phyloP scores from a whole-genome alignment of 2,329 filamentous ascomycete genomes.

The Elsinoe australis region DNA sequence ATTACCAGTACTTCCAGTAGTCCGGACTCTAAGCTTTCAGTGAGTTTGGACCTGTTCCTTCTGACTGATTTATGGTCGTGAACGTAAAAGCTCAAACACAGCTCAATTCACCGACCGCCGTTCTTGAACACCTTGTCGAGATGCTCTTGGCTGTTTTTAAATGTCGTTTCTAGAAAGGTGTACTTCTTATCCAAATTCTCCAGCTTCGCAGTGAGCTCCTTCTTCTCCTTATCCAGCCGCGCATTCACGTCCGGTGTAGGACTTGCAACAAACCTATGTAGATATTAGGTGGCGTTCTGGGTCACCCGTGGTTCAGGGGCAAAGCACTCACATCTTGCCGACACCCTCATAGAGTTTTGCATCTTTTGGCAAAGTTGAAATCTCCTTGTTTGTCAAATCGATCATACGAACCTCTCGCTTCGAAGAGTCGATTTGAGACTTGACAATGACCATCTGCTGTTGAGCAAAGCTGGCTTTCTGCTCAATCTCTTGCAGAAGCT shows the following conservation, averaged over 20 bases:
- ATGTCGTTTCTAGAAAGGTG: slow-evolving; percentile 87
- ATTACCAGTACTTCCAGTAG: no score
- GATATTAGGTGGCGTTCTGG: slow-evolving; percentile 13
- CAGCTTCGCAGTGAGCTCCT: slow-evolving; percentile 69
- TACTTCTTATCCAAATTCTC: slow-evolving; percentile 78
- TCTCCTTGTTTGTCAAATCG: slow-evolving; percentile 76
- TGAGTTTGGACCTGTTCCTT: no score
- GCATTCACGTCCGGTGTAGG: slow-evolving; percentile 65
- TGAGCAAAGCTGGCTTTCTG: slow-evolving; percentile 79
- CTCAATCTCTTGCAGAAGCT: slow-evolving; percentile 93
- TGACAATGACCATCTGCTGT: slow-evolving; percentile 83
- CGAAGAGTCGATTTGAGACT: slow-evolving; percentile 74
- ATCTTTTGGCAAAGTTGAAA: slow-evolving; percentile 64
- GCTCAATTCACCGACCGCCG: slow-evolving; percentile 28
- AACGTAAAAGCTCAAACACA: no score
- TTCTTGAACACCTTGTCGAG: slow-evolving; percentile 75
- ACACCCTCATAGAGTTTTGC: slow-evolving; percentile 89
- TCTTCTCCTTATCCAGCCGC: slow-evolving; percentile 66
- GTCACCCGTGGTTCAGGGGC: background rate
- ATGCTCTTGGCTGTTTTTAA: slow-evolving; percentile 86
- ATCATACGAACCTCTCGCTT: slow-evolving; percentile 83
- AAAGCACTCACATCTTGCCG: slow-evolving; percentile 75
- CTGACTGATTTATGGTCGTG: no score
- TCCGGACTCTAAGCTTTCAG: no score
- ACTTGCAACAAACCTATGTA: slow-evolving; percentile 72